phyloP scores from a whole-genome alignment of 164 flowering plant genomes.

The Saururus chinensis region DNA sequence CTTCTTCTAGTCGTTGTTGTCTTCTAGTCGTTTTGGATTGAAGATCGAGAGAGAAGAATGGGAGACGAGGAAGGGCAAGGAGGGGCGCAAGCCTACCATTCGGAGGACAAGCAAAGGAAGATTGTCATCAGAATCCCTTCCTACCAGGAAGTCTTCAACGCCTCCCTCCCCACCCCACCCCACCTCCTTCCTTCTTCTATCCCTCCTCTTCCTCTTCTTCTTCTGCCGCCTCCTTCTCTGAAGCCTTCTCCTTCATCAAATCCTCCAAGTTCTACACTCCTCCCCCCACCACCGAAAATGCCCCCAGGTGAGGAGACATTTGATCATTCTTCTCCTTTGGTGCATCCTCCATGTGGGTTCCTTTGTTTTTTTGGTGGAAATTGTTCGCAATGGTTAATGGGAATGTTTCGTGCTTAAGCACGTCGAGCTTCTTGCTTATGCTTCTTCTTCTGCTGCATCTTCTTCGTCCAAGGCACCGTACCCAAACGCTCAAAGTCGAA shows the following conservation, averaged over 20 bases:
- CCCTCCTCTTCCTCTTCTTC: slow-evolving; percentile 27
- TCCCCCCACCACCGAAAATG: slow-evolving; percentile 14
- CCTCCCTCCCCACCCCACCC: slow-evolving; percentile 27
- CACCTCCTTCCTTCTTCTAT: not conserved
- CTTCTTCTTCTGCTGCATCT: slow-evolving; percentile 13
- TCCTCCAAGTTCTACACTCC: slow-evolving; percentile 64
- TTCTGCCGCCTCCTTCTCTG: slow-evolving; percentile 50
- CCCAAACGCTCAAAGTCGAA: slow-evolving; percentile 32
- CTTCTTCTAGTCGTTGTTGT: no score
- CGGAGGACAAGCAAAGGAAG: slow-evolving; percentile 13
- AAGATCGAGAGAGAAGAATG: no score
- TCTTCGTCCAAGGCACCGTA: slow-evolving; percentile 13
- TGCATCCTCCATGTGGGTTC: no score
- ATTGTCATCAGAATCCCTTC: slow-evolving; percentile 50
- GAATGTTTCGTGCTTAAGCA: slow-evolving; percentile 19
- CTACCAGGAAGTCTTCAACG: slow-evolving; percentile 44
- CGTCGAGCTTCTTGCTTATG: slow-evolving; percentile 15
- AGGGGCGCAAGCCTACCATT: no score
- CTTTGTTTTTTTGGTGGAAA: not conserved
- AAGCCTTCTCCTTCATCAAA: slow-evolving; percentile 72
- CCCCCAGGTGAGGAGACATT: slow-evolving; percentile 18
- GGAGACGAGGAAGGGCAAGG: no score
- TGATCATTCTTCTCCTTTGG: not conserved
- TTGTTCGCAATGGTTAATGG: not conserved
- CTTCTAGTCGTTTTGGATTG: no score